Evolutionary conservation across 768 basidiomycete genomes (phyloP).

Genomic region (Boletus vinaceobasis): DNA sequence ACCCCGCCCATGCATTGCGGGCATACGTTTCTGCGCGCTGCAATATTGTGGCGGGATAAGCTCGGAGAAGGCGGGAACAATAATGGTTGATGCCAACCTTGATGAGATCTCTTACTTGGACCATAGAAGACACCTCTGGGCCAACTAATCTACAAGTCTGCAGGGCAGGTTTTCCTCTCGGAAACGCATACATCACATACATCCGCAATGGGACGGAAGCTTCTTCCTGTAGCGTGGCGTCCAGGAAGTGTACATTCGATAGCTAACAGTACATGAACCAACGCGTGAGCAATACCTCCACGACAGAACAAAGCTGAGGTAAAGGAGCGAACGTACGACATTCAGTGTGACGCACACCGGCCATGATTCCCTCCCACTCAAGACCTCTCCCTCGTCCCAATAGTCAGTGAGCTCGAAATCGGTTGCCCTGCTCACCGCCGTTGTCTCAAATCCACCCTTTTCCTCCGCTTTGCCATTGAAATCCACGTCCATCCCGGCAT

Average conservation of each 20-base stretch:
- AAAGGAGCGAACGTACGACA: constrained; percentile 45
- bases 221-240: constrained; percentile 72
- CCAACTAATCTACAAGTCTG: constrained; percentile 68
- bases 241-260: constrained; percentile 62
- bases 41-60: constrained; percentile 45
- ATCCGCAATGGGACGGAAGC: constrained; percentile 59
- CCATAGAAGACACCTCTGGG: constrained; percentile 50
- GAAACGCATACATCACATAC: constrained; percentile 63
- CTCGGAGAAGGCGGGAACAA: neutral
- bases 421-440: constrained; percentile 45
- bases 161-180: constrained; percentile 38
- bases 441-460: constrained; percentile 56
- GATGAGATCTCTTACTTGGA: constrained; percentile 49
- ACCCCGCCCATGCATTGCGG: constrained; percentile 46
- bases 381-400: constrained; percentile 77
- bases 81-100: constrained; percentile 39
- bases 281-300: neutral
- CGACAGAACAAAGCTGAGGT: neutral
- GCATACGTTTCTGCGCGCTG: constrained; percentile 71
- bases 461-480: constrained; percentile 21
- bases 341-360: constrained; percentile 80
- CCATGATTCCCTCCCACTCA: constrained; percentile 63
- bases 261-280: constrained; percentile 36
- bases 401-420: constrained; percentile 88
- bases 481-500: constrained; percentile 54